phyloP scores from a whole-genome alignment of 169 alveolate species.

The Theileria annulata region DNA sequence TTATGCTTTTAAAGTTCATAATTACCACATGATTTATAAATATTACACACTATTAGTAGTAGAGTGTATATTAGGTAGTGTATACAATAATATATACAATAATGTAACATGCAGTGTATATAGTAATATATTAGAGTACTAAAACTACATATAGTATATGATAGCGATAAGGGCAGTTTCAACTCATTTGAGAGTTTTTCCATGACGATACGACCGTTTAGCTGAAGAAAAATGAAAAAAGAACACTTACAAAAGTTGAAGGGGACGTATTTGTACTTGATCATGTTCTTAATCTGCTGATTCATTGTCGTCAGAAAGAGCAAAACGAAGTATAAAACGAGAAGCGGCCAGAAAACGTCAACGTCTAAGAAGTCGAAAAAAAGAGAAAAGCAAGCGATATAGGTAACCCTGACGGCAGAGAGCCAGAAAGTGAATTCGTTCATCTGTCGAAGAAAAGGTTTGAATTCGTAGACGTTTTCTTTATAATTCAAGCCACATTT shows the following conservation, averaged over 20 bases:
- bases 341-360: constrained; percentile 91
- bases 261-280: constrained; percentile 78
- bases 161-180: background rate
- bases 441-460: constrained; percentile 86
- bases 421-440: constrained; percentile 89
- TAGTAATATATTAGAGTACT: background rate
- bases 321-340: constrained; percentile 82
- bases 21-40: too few relatives aligned
- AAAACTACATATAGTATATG: too few relatives aligned
- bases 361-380: constrained; percentile 79
- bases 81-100: background rate
- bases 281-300: constrained; percentile 82
- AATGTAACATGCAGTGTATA: background rate
- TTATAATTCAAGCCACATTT: background rate
- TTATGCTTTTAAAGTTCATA: too few relatives aligned
- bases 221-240: constrained; percentile 7
- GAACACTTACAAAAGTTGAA: constrained; percentile 69
- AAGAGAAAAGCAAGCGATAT: constrained; percentile 65
- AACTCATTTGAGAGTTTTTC: background rate
- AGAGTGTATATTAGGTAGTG: background rate
- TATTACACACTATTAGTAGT: too few relatives aligned
- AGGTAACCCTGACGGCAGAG: constrained; percentile 74
- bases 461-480: constrained; percentile 77
- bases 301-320: constrained; percentile 87
- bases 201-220: constrained; percentile 41